Conservation (phyloP, 495 filamentous ascomycete species). For the Physcia stellaris region DNA sequence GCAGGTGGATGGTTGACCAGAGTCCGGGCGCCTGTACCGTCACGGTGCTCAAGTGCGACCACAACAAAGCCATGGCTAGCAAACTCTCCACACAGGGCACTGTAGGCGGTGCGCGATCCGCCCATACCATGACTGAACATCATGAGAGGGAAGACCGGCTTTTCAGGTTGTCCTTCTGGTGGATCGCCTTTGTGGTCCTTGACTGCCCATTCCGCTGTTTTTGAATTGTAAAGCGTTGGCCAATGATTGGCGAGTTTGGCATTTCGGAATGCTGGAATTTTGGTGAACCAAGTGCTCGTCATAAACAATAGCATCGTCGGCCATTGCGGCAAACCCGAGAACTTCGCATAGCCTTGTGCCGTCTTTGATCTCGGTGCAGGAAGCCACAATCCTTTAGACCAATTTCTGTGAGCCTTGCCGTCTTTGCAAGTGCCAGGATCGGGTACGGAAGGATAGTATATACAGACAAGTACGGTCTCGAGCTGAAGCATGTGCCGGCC, state of each 20-base stretch:
- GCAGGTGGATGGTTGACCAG: slow-evolving; percentile 25
- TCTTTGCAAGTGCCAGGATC: slow-evolving; percentile 2
- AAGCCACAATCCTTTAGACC: slow-evolving; percentile 40
- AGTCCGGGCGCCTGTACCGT: slow-evolving; percentile 27
- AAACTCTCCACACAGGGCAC: slow-evolving; percentile 28
- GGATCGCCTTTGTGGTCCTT: slow-evolving; percentile 18
- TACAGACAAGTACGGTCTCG: too few relatives aligned
- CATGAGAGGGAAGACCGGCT: slow-evolving; percentile 23
- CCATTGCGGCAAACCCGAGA: slow-evolving; percentile 29
- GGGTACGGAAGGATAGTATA: background rate
- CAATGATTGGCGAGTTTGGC: slow-evolving; percentile 27
- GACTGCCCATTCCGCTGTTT: slow-evolving; percentile 14
- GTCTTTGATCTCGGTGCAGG: slow-evolving; percentile 31
- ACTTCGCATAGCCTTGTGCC: slow-evolving; percentile 39
- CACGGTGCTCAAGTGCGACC: slow-evolving; percentile 28
- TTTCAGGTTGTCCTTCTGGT: slow-evolving; percentile 9
- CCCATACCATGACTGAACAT: slow-evolving; percentile 34
- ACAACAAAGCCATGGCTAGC: slow-evolving; percentile 34
- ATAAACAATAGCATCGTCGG: slow-evolving; percentile 32
- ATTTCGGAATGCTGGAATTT: slow-evolving; percentile 43
- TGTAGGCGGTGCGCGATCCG: slow-evolving; percentile 29
- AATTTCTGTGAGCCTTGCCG: slow-evolving; percentile 12
- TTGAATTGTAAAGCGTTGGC: slow-evolving; percentile 20
- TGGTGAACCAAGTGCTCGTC: slow-evolving; percentile 39
- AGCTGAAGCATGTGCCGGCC: too few relatives aligned